Base-by-base conservation (phyloP, 345 rosid species). In the Lumnitzera littorea region DNA sequence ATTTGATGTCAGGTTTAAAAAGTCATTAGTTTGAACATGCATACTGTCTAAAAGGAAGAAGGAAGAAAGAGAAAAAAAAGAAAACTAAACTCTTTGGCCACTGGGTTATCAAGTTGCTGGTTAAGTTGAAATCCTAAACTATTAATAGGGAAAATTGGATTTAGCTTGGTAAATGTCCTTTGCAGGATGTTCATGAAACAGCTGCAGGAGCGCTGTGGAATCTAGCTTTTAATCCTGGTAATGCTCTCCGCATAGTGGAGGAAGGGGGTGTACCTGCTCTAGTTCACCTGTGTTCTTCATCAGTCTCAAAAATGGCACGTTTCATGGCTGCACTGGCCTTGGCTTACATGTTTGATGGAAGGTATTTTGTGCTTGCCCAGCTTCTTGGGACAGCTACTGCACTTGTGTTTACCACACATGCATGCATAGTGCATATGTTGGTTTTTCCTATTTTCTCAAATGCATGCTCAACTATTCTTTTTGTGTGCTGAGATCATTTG, bases 141-240 rank as follows among this genome's bases (percentile, higher is more conserved):
- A 36, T 36, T 36, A 36, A 5, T 36, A 36, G 10, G 1, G 43
- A 51, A 29, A 20, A 31, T 17, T 57, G 51, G 57, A 48, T 51
- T 62, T 54, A 49, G 24, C 46, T 2, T 31, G 47, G 8, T 66
- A 51, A 9, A 23, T 52, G 15, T 48, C 27, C 50, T 62, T 69
- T 63, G 55, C 77, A 88, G 96, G 96, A 85, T 83, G 96, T 88
- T 67, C 91, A 85, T 76, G 96, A 88, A 74, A 85, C 91, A n/a
- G 96, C 96, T 17, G 91, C 88, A 4, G 91, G 91, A 57, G 96
- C 96, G 60, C 80, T 88, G 47, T 85, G 91, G 96, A 88, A 88
- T 70, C 91, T 88, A 70, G 96, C 96, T 63, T 88, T 85, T 62
- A 83, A 82, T 65, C 82, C 81, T 53, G 82, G 83, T 13, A 88